phyloP scores from a whole-genome alignment of 495 filamentous ascomycete genomes.

The Penicillium subrubescens region DNA sequence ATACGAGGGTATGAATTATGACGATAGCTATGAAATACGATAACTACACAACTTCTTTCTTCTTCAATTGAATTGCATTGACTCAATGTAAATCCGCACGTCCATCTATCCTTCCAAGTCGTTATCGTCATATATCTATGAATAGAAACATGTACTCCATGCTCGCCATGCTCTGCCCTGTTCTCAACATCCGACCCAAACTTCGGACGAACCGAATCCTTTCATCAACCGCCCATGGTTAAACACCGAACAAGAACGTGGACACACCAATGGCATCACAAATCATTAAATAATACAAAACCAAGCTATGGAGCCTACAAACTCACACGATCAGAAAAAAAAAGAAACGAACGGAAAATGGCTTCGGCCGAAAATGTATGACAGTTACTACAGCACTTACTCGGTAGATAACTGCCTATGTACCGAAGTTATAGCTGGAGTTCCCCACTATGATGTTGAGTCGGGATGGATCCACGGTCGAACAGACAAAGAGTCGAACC shows the following conservation, averaged over 20 bases:
- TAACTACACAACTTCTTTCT: not conserved
- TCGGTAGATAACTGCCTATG: too few relatives aligned
- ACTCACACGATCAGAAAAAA: not conserved
- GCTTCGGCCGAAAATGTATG: constrained; percentile 1
- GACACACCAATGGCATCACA: not conserved
- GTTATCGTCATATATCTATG: not conserved
- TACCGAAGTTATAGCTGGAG: too few relatives aligned
- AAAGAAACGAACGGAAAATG: not conserved
- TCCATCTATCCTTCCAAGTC: not conserved
- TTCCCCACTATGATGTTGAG: not conserved
- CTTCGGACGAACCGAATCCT: not conserved
- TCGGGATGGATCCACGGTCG: not conserved
- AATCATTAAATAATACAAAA: not conserved
- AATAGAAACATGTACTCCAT: not conserved
- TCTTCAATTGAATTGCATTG: not conserved
- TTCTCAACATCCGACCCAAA: not conserved
- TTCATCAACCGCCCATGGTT: not conserved
- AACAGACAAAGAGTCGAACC: not conserved
- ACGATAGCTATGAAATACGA: constrained; percentile 4
- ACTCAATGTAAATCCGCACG: not conserved
- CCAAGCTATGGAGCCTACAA: not conserved
- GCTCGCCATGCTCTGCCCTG: not conserved
- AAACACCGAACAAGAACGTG: not conserved
- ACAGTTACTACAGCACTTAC: not conserved
- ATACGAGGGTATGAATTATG: not conserved